Evolutionary conservation across 257 asterid species (phyloP), one percentile per base, ranked within the genome.

Genomic region (Salvia miltiorrhiza): DNA sequence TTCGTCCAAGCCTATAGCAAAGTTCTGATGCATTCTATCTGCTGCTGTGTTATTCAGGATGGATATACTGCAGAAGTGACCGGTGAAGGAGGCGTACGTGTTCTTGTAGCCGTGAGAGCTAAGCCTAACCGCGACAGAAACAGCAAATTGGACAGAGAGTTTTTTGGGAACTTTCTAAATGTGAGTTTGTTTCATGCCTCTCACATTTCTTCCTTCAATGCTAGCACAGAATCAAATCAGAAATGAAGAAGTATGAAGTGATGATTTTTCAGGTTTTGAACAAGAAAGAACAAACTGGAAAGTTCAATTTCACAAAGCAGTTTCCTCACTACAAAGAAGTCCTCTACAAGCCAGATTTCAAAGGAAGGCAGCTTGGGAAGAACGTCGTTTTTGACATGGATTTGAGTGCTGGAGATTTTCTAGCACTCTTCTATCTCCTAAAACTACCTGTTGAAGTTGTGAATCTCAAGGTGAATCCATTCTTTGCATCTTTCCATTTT

Each of bases 361-460:
- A 44, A 41, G 88, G 85, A 32, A 81, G 74, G 74, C 33, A 19
- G 14, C 85, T 80, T 5, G 97, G 97, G 19, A 88, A 78, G 56
- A 82, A 77, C 63, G 84, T 90, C 4, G 84, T 93, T 44, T 92
- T 92, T 48, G 98, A 92, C 87, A 90, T 86, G 96, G 97, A 92
- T 77, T 83, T 92, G 98, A 90, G 98, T 74, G 84, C 87, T 45
- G 98, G 98, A 74, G 98, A 92, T 79, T 88, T 92, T 75, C 72
- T 93, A 63, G 87, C 98, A 52, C 93, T 93, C 55, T 73, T 93
- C 63, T 90, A 86, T 75, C 95, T 93, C 72, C 96, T 90, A 64
- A 90, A 93, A 73, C 6, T 78, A 33, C 98, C 98, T 0, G 67
- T 84, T 11, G 87, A 88, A 79, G 74, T 76, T 13, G 78, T 93